These are phyloP conservation scores for Termitomyces sp. DNA, from an alignment of 768 basidiomycete genomes.

Conservation along the genomic window DNA sequence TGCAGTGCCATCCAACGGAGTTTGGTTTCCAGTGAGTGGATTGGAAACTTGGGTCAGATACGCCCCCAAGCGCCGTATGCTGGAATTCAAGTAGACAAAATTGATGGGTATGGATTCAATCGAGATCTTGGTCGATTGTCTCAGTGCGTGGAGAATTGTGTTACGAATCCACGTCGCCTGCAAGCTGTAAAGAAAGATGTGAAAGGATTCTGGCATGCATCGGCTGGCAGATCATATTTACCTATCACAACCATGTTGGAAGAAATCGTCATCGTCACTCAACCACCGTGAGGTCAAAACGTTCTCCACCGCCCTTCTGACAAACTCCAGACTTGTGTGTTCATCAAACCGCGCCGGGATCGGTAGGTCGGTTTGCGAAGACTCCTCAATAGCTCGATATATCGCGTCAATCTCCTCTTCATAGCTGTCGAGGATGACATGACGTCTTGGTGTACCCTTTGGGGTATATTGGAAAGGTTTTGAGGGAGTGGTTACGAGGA, in stretches of 20 bases:
- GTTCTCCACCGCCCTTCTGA: background rate
- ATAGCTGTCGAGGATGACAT: too few relatives aligned
- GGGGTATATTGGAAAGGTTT: background rate
- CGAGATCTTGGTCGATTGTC: background rate
- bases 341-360: background rate
- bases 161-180: background rate
- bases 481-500: background rate
- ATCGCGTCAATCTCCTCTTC: too few relatives aligned
- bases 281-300: background rate
- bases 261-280: background rate
- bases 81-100: background rate
- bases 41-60: background rate
- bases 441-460: background rate
- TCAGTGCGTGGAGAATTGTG: background rate
- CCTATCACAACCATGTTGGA: background rate
- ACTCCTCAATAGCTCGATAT: background rate
- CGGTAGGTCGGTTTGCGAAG: background rate
- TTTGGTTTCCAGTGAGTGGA: background rate
- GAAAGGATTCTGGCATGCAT: background rate
- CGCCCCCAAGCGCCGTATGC: background rate
- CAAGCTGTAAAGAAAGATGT: background rate
- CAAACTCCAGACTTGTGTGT: background rate
- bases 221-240: background rate
- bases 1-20: background rate
- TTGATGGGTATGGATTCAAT: background rate